Evolutionary conservation across 2,329 filamentous ascomycete species (phyloP), one percentile per base, ranked within the genome.

Genomic region (Phoma herbarum): DNA sequence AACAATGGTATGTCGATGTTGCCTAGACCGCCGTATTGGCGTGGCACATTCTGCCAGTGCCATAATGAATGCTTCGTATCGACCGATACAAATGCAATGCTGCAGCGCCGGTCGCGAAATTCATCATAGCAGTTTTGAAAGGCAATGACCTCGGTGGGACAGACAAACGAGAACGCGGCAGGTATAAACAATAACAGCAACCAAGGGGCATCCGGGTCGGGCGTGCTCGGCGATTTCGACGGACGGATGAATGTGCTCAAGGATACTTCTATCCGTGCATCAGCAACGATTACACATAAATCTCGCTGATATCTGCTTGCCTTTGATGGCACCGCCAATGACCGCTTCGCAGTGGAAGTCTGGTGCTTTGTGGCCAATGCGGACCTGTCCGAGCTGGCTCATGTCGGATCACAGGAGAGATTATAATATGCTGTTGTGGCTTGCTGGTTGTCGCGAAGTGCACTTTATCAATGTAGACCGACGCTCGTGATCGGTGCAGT

Each of bases 141-240:
- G 2, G 70, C 70, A 16, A 73, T 65, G 10, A 74, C 67, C 54
- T 73, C 71, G 12, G 68, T 73, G 0, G 69, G 71, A 28, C 72
- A 75, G 3, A 75, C 69, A 44, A 72, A 75, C 29, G 64, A 69
- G 48, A 74, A 75, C 8, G 72, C 71, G 3, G 68, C 68, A 6
- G 72, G 71, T 8, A 73, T 73, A 53, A 74, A 75, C 10, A 74
- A 55, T 5, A 75, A 48, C 10, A 74, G 66, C n/a, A 73, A 61
- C 69, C 72, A 73, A n/a, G 61, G 61, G 6, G 51, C 54, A 18
- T 61, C 42, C 3, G 48, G 53, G 33, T 62, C 31, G 11, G 54
- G 60, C 29, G 35, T 39, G 16, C 23, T 46, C 31, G 47, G 46
- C 22, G 31, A 44, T n/a, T 29, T 46, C 31, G 60, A 66, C 57